Conservation (phyloP, 257 asterid species). For the Eucommia ulmoides region DNA sequence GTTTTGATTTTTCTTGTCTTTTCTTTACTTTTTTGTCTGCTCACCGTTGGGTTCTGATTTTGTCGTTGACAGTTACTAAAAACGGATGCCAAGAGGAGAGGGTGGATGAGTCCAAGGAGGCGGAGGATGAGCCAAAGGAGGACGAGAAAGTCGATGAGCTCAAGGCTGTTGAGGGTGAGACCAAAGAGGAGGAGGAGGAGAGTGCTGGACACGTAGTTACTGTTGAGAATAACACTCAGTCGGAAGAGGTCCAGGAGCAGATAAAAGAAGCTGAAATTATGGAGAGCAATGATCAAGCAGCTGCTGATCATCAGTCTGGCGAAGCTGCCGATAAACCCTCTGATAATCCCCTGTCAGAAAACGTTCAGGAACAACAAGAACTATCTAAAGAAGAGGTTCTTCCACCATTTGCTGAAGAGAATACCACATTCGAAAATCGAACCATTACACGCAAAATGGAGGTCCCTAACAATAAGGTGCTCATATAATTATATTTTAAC, state of each 20-base stretch:
- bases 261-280: conserved; percentile 15
- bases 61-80: conserved; percentile 15
- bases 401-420: conserved; percentile 28
- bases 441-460: conserved; percentile 69
- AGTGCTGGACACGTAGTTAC: conserved; percentile 11
- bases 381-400: conserved; percentile 23
- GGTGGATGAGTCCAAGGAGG: conserved; percentile 16
- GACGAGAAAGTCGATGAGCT: conserved; percentile 12
- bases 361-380: conserved; percentile 13
- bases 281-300: conserved; percentile 13
- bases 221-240: conserved; percentile 14
- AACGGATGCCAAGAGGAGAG: conserved; percentile 21
- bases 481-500: too few species aligned
- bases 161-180: conserved; percentile 5
- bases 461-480: conserved; percentile 91
- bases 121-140: conserved; percentile 21
- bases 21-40: not conserved
- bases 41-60: too few species aligned
- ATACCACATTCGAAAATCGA: conserved; percentile 25
- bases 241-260: conserved; percentile 24
- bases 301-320: conserved; percentile 12
- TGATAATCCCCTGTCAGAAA: conserved; percentile 16
- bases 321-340: conserved; percentile 13
- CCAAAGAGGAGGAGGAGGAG: conserved; percentile 12
- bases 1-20: not conserved